A percentile compares a stretch with the other conserved stretches of the same genome.
These are phyloP conservation scores for Pseudogymnoascus sp. DNA, from an alignment of 2,329 filamentous ascomycete species.

Conservation along the genomic window DNA sequence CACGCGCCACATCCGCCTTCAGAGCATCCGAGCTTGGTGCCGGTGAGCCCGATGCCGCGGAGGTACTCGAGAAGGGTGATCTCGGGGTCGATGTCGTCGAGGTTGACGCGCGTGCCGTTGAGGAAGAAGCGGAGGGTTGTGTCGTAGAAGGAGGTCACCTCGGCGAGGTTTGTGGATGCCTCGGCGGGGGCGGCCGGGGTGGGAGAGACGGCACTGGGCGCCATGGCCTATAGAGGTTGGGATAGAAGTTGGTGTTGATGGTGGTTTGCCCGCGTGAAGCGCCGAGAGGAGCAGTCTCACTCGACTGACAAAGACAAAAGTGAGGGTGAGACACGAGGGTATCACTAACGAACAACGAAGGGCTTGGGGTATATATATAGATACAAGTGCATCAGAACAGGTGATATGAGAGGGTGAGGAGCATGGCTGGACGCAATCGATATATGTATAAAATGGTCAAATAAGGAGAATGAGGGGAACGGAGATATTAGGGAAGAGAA, in stretches of 20 bases:
- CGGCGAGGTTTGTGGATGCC: constrained; percentile 36
- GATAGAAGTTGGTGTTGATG: not conserved
- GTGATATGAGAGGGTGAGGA: not conserved
- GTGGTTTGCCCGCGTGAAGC: not conserved
- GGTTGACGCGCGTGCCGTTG: constrained; percentile 80
- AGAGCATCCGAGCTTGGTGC: constrained; percentile 92
- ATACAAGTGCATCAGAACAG: constrained; percentile 4
- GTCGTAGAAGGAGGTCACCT: constrained; percentile 69
- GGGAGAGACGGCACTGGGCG: constrained; percentile 47
- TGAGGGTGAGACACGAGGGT: not conserved
- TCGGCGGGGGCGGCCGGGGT: constrained; percentile 27
- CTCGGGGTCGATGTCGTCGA: constrained; percentile 86
- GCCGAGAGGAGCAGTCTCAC: not conserved
- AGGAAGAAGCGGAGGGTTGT: constrained; percentile 88
- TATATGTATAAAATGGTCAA: not conserved
- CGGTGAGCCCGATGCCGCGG: constrained; percentile 83
- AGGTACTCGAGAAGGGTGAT: constrained; percentile 89
- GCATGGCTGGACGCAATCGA: not conserved
- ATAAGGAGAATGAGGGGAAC: not conserved
- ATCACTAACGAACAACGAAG: not conserved
- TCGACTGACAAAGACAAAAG: not conserved
- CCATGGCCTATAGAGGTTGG: constrained; percentile 35
- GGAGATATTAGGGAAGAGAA: constrained; percentile 2
- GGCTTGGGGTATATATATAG: constrained; percentile 1
- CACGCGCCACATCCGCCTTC: constrained; percentile 96